Evolutionary conservation across 1,139 yeast genomes (phyloP).

Genomic region (Blastobotrys capitulatus): DNA sequence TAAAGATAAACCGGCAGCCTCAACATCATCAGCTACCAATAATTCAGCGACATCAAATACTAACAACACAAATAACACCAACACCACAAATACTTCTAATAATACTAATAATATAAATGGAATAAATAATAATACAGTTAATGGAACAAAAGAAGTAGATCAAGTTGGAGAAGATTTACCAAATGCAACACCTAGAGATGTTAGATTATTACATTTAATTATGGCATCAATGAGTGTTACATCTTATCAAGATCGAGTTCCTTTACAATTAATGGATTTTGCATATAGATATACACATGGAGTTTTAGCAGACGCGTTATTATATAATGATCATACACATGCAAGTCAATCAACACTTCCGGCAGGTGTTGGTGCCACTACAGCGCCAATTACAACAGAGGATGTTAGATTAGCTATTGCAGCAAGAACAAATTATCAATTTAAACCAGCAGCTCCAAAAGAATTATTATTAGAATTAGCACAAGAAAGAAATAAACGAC

Average conservation of each 20-base stretch:
- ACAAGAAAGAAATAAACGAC: constrained; percentile 80
- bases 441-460: constrained; percentile 93
- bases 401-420: constrained; percentile 91
- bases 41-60: neutral
- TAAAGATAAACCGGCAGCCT: neutral
- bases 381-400: constrained; percentile 65
- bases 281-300: constrained; percentile 87
- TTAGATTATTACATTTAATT: constrained; percentile 78
- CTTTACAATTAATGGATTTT: constrained; percentile 92
- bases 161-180: constrained; percentile 19
- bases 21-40: neutral
- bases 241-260: constrained; percentile 91
- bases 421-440: constrained; percentile 88
- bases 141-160: neutral
- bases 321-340: constrained; percentile 73
- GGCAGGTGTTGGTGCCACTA: constrained; percentile 39
- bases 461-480: constrained; percentile 87
- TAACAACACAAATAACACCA: neutral
- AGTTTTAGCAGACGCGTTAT: constrained; percentile 79
- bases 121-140: neutral
- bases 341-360: constrained; percentile 30
- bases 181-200: constrained; percentile 68
- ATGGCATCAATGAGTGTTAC: constrained; percentile 92
- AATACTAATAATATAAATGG: neutral
- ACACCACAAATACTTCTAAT: neutral